Evolutionary conservation across 805 yeast species (phyloP), one percentile per base, ranked within the genome.

Genomic region (Ogataea wickerhamii): DNA sequence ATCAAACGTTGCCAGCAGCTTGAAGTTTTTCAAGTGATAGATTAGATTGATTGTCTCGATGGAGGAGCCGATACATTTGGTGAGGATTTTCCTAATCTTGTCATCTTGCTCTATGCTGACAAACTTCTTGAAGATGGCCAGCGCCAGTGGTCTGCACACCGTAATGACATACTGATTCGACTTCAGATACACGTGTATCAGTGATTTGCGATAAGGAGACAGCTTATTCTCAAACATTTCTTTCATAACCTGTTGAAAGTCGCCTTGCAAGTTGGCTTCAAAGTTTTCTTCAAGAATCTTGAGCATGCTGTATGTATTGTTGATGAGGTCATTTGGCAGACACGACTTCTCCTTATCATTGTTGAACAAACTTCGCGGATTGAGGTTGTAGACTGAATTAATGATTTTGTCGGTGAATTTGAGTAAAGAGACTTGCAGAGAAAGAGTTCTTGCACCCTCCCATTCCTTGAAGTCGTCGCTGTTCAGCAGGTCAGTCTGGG

Each of bases 111-210:
- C 43, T 21, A 47, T 42, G 17, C 22, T 26, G 27, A 48, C 41
- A 28, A 56, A 51, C 8, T 61, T 64, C 39, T 63, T 56, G 48
- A 64, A 61, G 13, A 61, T 50, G 2, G 66, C 59, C 4, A 64
- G 44, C 1, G 58, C 54, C 24, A 66, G 37, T 2, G 70, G 70
- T 20, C 70, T 51, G 12, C 61, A 53, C 6, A 67, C 55, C 26
- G 63, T 63, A 29, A 66, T 58, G 13, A 63, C 52, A 24, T 56
- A 56, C 42, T 64, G 68, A 37, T 66, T 61, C 34, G 60, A 56
- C 28, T 63, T 49, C 25, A 66, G 38, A 28, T 60, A 61, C 4
- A 65, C 49, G 43, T 64, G 66, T 14, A 63, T 60, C 24, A 57
- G 47, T 2, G 56, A 43, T 27, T 43, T 43, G 41, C 46, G 48